A percentile compares a stretch with the other conserved stretches of the same genome.
Conservation (phyloP, 2,329 filamentous ascomycete genomes). For the Aspergillus aculeatus region DNA sequence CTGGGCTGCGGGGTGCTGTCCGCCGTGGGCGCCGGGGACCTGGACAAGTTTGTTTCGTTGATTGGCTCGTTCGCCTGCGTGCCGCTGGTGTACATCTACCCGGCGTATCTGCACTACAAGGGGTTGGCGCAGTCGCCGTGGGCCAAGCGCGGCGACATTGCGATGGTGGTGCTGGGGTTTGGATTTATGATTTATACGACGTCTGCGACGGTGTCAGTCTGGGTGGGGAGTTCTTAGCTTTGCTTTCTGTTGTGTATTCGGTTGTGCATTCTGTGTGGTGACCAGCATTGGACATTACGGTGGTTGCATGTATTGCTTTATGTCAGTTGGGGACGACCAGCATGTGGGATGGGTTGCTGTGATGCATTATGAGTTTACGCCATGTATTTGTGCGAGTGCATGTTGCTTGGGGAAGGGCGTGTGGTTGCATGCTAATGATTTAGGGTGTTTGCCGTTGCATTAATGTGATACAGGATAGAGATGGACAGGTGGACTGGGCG, state of each 20-base stretch:
- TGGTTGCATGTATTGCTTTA: not conserved
- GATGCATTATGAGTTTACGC: not conserved
- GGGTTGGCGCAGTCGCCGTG: slow-evolving; percentile 59
- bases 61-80: slow-evolving; percentile 97
- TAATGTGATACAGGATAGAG: not conserved
- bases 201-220: slow-evolving; percentile 53
- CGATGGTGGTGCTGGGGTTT: slow-evolving; percentile 62
- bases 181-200: slow-evolving; percentile 73
- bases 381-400: not conserved
- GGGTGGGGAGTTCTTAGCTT: slow-evolving; percentile 16
- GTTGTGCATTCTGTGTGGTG: too few relatives aligned
- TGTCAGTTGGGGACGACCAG: not conserved
- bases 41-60: slow-evolving; percentile 93
- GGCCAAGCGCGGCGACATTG: slow-evolving; percentile 60
- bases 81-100: slow-evolving; percentile 92
- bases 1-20: slow-evolving; percentile 80
- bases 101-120: slow-evolving; percentile 70
- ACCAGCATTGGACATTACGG: too few relatives aligned
- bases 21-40: slow-evolving; percentile 82
- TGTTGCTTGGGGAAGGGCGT: not conserved
- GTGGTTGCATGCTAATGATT: not conserved
- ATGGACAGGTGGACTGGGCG: not conserved
- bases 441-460: not conserved
- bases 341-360: not conserved
- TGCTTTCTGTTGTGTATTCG: too few relatives aligned